Conservation (phyloP, 1,284 basidiomycete genomes). For the Neonothopanus nambi region DNA sequence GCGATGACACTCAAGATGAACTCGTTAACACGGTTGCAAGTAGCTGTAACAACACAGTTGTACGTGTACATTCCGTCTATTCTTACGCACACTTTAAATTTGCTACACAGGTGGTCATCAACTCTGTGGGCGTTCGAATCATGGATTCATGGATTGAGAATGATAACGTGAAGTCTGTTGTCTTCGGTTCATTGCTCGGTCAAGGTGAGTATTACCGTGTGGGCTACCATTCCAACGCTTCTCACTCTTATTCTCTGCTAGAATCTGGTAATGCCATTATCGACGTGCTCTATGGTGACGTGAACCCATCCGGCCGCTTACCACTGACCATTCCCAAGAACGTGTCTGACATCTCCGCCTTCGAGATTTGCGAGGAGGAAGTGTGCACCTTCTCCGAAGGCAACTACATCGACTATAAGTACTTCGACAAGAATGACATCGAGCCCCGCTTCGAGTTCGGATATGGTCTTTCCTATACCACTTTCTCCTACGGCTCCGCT, state of each 20-base stretch:
- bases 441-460: constrained; percentile 5
- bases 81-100: too few relatives aligned
- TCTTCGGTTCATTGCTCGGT: too few relatives aligned
- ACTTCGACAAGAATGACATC: constrained; percentile 1
- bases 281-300: constrained; percentile 1
- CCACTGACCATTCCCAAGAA: not conserved
- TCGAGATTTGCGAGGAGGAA: not conserved
- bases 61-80: too few relatives aligned
- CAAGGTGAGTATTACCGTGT: too few relatives aligned
- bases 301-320: constrained; percentile 1
- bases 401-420: constrained; percentile 5
- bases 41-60: not conserved
- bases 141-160: constrained; percentile 3
- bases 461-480: constrained; percentile 5
- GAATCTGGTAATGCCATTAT: not conserved
- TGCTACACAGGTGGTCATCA: not conserved
- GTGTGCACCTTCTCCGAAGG: constrained; percentile 2
- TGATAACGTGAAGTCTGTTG: constrained; percentile 4
- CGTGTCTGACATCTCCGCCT: not conserved
- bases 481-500: not conserved
- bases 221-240: too few relatives aligned
- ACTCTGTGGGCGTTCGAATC: not conserved
- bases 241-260: not conserved
- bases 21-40: not conserved
- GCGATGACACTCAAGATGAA: not conserved